Evolutionary conservation across 768 basidiomycete genomes (phyloP).

Genomic region (Lactifluus subvellereus): DNA sequence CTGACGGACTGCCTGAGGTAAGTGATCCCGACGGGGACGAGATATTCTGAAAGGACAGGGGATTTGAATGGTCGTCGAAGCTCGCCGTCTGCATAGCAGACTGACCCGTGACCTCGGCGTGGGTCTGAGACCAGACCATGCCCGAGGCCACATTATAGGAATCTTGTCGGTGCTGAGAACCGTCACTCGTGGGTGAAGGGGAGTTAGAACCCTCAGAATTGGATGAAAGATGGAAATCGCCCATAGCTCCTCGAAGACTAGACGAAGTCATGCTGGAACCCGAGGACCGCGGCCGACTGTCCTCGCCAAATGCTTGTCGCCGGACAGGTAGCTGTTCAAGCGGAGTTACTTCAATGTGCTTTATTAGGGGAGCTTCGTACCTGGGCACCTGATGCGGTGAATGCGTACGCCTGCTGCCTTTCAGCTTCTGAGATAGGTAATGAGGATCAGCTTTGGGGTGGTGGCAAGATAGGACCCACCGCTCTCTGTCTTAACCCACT

Average conservation of each 20-base stretch:
- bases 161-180: slow-evolving; percentile 28
- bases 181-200: slow-evolving; percentile 26
- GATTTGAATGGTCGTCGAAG: slow-evolving; percentile 18
- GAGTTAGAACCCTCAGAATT: slow-evolving; percentile 31
- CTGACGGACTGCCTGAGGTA: slow-evolving; percentile 18
- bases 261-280: slow-evolving; percentile 43
- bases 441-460: background rate
- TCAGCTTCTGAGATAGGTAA: slow-evolving; percentile 10
- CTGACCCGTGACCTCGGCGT: slow-evolving; percentile 15
- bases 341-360: slow-evolving; percentile 23
- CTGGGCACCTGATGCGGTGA: slow-evolving; percentile 26
- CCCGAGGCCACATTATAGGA: slow-evolving; percentile 24
- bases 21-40: slow-evolving; percentile 20
- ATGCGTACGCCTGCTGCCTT: slow-evolving; percentile 21
- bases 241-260: slow-evolving; percentile 59
- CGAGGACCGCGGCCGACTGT: slow-evolving; percentile 31
- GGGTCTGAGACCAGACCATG: slow-evolving; percentile 25
- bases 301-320: slow-evolving; percentile 26
- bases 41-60: slow-evolving; percentile 22
- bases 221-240: slow-evolving; percentile 41
- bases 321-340: slow-evolving; percentile 22
- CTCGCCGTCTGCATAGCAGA: slow-evolving; percentile 13
- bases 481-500: slow-evolving; percentile 22
- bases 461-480: slow-evolving; percentile 6
- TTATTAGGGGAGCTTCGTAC: slow-evolving; percentile 17